Evolutionary conservation across 108 stramenopile genomes (phyloP), one percentile per base, ranked within the genome.

Genomic region (Nitzschia inconspicua): DNA sequence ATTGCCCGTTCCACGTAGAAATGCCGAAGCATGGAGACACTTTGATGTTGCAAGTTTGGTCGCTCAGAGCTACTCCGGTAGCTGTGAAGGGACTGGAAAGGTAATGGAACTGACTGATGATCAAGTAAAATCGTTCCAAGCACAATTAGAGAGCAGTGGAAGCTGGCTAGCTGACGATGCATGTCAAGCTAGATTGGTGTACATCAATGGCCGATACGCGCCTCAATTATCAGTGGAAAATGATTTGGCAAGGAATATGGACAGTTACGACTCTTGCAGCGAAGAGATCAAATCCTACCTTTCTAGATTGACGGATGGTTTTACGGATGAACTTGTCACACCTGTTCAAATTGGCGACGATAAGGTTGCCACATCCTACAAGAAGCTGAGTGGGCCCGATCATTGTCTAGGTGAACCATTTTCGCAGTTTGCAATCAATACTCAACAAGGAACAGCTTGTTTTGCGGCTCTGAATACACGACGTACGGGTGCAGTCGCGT

Each of bases 381-480:
- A 73, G 56, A 84, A 76, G 55, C 58, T 95, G 49, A 85, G 85
- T 63, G 75, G 78, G 6, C 85, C 88, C 0, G 76, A 95, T 74
- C 94, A 95, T 71, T 56, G 44, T 44, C 70, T 92, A 4, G 94
- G 94, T 14, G 81, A 85, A 46, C 67, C 89, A 2, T 86, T 81
- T 18, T 75, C 78, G 24, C 90, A 95, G 68, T 88, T 88, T 70
- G 86, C 88, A 4, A 86, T 95, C 56, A 95, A 95, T 68, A 77
- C 77, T 26, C 94, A 95, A 65, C 94, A 92, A 60, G 94, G 94
- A 29, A 95, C 90, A 36, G 90, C 88, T 2, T 83, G 84, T 42
- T 92, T 95, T 81, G 86, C 88, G 9, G 94, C 94, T 18, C 52
- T 95, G 56, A 95, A 95, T 62, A 86, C 86, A 3, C 63, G 84